A percentile compares a stretch with the other conserved stretches of the same genome.
These are phyloP conservation scores for Pogostemon cablin DNA, from an alignment of 257 asterid species.

Conservation along the genomic window DNA sequence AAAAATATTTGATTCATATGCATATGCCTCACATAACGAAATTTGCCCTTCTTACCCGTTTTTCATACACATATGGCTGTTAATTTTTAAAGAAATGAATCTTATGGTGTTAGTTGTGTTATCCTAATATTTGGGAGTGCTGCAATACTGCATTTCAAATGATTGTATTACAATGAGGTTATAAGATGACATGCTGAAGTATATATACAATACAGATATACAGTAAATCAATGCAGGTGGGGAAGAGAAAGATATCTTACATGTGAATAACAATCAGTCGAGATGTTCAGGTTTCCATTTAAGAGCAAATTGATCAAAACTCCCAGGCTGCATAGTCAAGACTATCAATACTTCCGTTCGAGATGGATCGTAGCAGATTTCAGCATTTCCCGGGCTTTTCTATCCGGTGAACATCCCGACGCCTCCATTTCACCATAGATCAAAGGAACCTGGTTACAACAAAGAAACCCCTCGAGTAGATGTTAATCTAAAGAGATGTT, in stretches of 20 bases:
- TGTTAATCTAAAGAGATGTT: not conserved
- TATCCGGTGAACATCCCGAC: conserved; percentile 86
- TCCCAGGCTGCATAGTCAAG: not conserved
- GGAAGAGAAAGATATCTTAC: conserved; percentile 13
- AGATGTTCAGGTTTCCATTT: not conserved
- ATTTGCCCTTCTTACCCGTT: no score
- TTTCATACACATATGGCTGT: no score
- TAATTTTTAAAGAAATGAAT: not conserved
- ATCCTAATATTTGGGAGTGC: not conserved
- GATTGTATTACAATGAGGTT: not conserved
- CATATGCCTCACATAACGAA: no score
- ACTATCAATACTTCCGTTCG: conserved; percentile 52
- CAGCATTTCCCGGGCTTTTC: conserved; percentile 85
- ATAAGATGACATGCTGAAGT: not conserved
- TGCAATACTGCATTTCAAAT: not conserved
- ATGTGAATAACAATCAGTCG: not conserved
- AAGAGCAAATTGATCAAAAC: not conserved
- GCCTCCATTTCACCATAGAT: conserved; percentile 88
- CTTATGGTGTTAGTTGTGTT: not conserved
- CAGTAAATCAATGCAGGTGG: no score
- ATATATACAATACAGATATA: not conserved
- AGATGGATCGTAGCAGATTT: conserved; percentile 59
- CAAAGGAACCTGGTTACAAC: conserved; percentile 59
- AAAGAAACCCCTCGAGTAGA: conserved; percentile 12
- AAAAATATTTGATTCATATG: no score